Base-by-base conservation (phyloP, 2,329 filamentous ascomycete species). In the Xylaria sp. region DNA sequence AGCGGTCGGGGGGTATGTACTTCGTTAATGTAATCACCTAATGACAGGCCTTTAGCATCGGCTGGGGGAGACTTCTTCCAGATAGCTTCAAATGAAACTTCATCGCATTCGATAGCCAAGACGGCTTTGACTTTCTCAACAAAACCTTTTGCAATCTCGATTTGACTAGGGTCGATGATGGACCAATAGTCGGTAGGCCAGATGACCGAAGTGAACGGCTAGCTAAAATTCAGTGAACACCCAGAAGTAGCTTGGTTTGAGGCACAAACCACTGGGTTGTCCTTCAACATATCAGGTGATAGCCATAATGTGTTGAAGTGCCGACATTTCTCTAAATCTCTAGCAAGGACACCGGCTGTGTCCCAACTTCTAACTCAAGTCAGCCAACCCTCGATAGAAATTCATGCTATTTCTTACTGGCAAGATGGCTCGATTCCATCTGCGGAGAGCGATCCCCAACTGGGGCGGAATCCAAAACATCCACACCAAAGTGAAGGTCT, bases 151-250 rank as follows among this genome's bases (percentile, higher is more conserved):
- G 27, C 50, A 32, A 30, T 53, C 2, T 30, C 11, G 12, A 32
- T 24, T 24, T 53, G 50, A 17, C 32, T 8, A 5, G 24, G 24
- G 5, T 32, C 50, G 12, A 53, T 53, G 6, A 53, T n/a, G 7
- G 50, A 53, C 50, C 50, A 53, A 24, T 30, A 53, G 27, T 53
- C 50, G 27, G 27, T 53, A n/a, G 50, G 50, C 50, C 47, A 53
- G 50, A 53, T 53, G 24, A 53, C 32, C 17, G 50, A 53, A 32
- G 50, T 30, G 50, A 53, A 53, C 2, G 50, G 50, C 50, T 53
- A 53, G 5, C 11, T 17, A 21, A n/a, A n/a, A n/a, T n/a, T 53
- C 17, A 32, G 50, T 30, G 12, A 5, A 32, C 14, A 17, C 50
- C 8, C 9, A 27, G 2, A n/a, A 17, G n/a, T 3, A 53, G 24